phyloP scores from a whole-genome alignment of 805 yeast species.

The Pichia sporocuriosa region DNA sequence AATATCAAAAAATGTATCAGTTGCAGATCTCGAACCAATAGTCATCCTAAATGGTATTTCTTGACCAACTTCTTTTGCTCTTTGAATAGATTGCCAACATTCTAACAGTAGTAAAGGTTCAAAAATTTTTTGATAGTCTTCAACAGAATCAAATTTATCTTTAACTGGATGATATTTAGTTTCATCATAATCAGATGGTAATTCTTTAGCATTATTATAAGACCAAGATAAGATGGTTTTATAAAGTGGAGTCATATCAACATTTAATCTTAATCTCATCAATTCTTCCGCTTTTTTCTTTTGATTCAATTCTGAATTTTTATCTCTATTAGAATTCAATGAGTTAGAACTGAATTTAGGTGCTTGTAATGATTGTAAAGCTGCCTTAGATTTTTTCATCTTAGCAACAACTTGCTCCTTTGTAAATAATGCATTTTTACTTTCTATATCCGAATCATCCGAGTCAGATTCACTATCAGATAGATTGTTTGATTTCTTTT shows the following conservation, averaged over 20 bases:
- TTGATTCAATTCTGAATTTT: slow-evolving; percentile 21
- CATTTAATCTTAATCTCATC: slow-evolving; percentile 74
- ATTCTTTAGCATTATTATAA: slow-evolving; percentile 47
- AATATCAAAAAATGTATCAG: slow-evolving; percentile 84
- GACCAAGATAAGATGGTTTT: slow-evolving; percentile 69
- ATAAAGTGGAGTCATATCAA: slow-evolving; percentile 72
- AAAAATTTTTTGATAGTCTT: slow-evolving; percentile 62
- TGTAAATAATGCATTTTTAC: slow-evolving; percentile 36
- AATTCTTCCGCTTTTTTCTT: slow-evolving; percentile 59
- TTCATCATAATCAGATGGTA: slow-evolving; percentile 45
- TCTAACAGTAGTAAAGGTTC: slow-evolving; percentile 81
- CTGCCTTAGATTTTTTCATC: slow-evolving; percentile 21
- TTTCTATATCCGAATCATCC: slow-evolving; percentile 31
- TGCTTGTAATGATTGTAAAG: slow-evolving; percentile 25
- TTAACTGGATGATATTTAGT: slow-evolving; percentile 41
- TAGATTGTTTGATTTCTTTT: slow-evolving; percentile 12
- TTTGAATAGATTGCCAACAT: slow-evolving; percentile 86
- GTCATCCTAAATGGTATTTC: slow-evolving; percentile 57
- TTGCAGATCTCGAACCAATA: slow-evolving; percentile 74
- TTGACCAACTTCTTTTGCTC: slow-evolving; percentile 57
- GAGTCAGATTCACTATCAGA: slow-evolving; percentile 32
- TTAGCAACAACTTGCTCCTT: slow-evolving; percentile 31
- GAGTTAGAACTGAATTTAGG: slow-evolving; percentile 13
- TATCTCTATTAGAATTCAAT: slow-evolving; percentile 17
- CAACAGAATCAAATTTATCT: slow-evolving; percentile 47